Conservation (phyloP, 2,329 filamentous ascomycete species). For the Aspergillus novofumigatus region DNA sequence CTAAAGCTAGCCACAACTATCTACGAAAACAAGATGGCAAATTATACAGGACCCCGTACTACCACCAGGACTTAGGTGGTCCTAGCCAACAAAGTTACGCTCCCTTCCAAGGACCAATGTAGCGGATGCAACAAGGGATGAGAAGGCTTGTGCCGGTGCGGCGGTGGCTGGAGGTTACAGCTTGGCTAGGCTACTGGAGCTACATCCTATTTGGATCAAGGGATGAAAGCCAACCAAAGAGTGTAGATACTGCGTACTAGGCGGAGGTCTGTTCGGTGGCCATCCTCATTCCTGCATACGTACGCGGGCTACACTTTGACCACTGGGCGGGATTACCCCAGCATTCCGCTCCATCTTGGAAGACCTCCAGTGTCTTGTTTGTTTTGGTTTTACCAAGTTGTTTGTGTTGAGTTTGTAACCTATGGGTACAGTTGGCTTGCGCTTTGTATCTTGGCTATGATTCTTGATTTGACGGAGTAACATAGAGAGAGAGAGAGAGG, state of each 20-base stretch:
- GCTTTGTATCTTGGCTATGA: neutral
- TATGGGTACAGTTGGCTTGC: neutral
- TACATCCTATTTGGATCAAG: neutral
- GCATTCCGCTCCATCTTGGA: neutral
- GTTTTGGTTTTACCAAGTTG: neutral
- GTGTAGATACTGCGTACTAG: neutral
- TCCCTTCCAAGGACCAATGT: neutral
- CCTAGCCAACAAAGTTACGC: neutral
- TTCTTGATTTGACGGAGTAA: neutral
- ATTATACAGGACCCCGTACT: neutral
- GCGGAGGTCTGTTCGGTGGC: too few species aligned
- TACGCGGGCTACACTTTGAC: neutral
- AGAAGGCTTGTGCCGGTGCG: neutral
- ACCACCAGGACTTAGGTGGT: neutral
- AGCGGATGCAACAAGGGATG: neutral
- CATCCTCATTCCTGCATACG: neutral
- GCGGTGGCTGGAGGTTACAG: neutral
- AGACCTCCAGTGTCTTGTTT: neutral
- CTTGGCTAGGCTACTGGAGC: neutral
- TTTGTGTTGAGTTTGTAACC: neutral
- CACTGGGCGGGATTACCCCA: neutral
- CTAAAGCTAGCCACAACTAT: neutral
- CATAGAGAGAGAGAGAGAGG: neutral
- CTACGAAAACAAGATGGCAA: neutral
- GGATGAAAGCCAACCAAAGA: neutral